Evolutionary conservation across 805 yeast species (phyloP).

Genomic region (Schwanniomyces polymorphus): DNA sequence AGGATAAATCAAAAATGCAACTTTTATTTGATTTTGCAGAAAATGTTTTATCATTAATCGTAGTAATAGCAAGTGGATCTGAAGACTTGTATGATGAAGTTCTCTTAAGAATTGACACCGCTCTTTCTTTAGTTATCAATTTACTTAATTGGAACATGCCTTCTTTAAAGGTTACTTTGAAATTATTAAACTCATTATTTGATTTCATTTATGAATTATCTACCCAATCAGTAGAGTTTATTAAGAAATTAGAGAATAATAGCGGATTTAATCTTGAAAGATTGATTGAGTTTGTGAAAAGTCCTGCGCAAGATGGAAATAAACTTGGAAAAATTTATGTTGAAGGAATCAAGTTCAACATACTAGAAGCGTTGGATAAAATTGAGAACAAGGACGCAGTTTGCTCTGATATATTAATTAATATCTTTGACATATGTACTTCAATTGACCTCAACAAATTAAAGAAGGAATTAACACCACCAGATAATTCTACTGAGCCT

Average conservation of each 20-base stretch:
- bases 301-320: constrained; percentile 11
- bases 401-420: constrained; percentile 19
- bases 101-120: constrained; percentile 42
- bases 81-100: constrained; percentile 50
- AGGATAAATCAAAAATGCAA: constrained; percentile 44
- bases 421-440: constrained; percentile 20
- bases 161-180: constrained; percentile 36
- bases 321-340: constrained; percentile 33
- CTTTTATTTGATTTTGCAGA: constrained; percentile 68
- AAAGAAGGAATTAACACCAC: constrained; percentile 19
- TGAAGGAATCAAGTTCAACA: constrained; percentile 44
- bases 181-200: constrained; percentile 51
- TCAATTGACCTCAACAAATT: constrained; percentile 30
- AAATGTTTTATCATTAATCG: constrained; percentile 66
- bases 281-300: constrained; percentile 13
- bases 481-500: constrained; percentile 38
- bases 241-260: constrained; percentile 25
- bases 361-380: constrained; percentile 30
- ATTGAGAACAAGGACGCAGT: constrained; percentile 17
- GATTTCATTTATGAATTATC: constrained; percentile 63
- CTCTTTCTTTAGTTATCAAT: constrained; percentile 36
- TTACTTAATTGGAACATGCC: constrained; percentile 36
- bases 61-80: constrained; percentile 64
- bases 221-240: constrained; percentile 56
- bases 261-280: constrained; percentile 9